Evolutionary conservation across 140 eudicot genomes (phyloP).

Genomic region (Oenanthe javanica): DNA sequence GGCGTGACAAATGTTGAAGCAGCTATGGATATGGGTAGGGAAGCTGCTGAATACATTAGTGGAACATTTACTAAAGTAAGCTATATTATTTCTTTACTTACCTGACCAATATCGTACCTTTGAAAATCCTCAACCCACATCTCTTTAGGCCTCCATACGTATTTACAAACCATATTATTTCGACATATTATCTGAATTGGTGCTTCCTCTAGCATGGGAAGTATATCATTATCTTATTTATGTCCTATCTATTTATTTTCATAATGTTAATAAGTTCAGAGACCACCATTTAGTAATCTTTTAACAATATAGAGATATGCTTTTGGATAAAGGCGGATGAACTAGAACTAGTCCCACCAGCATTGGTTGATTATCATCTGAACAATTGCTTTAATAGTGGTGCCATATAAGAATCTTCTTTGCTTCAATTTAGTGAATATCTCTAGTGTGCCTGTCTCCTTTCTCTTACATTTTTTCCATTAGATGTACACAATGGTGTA

Average conservation of each 20-base stretch:
- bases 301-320: too few species aligned
- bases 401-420: too few species aligned
- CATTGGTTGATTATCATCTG: too few species aligned
- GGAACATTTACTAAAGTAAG: constrained; percentile 34
- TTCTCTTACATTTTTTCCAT: too few species aligned
- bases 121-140: neutral
- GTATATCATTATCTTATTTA: too few species aligned
- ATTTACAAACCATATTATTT: too few species aligned
- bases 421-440: too few species aligned
- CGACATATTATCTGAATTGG: neutral
- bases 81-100: neutral
- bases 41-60: constrained; percentile 65
- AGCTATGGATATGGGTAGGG: constrained; percentile 90
- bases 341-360: too few species aligned
- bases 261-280: neutral
- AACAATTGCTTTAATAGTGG: too few species aligned
- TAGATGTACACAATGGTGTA: neutral
- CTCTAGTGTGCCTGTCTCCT: too few species aligned
- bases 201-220: neutral
- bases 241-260: neutral
- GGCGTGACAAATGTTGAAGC: constrained; percentile 78
- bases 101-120: too few species aligned
- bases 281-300: neutral
- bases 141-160: neutral
- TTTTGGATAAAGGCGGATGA: too few species aligned